These are phyloP conservation scores for Extremus antarcticus DNA, from an alignment of 495 filamentous ascomycete species.

Conservation along the genomic window DNA sequence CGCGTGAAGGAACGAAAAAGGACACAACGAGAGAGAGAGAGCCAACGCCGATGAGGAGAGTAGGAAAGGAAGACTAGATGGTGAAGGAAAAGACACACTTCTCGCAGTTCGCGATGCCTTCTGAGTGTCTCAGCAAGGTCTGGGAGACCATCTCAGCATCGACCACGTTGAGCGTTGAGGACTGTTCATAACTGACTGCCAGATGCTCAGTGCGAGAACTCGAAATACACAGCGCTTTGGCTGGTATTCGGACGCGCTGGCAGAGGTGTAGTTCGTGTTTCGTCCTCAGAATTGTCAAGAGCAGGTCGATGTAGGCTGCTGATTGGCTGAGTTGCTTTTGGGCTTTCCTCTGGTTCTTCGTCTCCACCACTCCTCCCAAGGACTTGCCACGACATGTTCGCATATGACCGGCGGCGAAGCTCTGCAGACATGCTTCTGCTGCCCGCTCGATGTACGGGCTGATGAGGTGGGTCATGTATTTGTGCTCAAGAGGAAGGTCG, in stretches of 20 bases:
- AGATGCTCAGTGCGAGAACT: slow-evolving; percentile 9
- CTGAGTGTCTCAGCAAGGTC: neutral
- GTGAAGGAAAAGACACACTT: too few species aligned
- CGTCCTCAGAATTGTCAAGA: slow-evolving; percentile 2
- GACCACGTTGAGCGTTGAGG: neutral
- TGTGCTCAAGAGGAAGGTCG: too few species aligned
- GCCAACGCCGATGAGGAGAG: neutral
- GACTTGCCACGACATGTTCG: neutral
- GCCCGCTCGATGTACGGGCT: too few species aligned
- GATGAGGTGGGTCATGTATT: too few species aligned
- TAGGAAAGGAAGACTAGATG: neutral
- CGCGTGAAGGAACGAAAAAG: neutral
- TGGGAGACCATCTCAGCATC: neutral
- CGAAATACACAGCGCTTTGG: slow-evolving; percentile 6
- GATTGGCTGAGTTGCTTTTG: neutral
- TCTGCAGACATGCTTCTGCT: too few species aligned
- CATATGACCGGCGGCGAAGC: neutral
- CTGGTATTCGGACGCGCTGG: neutral
- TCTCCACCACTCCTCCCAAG: neutral
- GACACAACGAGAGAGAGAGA: neutral
- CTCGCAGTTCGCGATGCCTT: too few species aligned
- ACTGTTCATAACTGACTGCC: neutral
- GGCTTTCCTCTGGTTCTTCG: neutral
- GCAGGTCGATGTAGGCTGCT: neutral
- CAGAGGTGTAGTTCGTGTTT: neutral